These are phyloP conservation scores for Cryomyces minteri DNA, from an alignment of 495 filamentous ascomycete species.

Conservation along the genomic window DNA sequence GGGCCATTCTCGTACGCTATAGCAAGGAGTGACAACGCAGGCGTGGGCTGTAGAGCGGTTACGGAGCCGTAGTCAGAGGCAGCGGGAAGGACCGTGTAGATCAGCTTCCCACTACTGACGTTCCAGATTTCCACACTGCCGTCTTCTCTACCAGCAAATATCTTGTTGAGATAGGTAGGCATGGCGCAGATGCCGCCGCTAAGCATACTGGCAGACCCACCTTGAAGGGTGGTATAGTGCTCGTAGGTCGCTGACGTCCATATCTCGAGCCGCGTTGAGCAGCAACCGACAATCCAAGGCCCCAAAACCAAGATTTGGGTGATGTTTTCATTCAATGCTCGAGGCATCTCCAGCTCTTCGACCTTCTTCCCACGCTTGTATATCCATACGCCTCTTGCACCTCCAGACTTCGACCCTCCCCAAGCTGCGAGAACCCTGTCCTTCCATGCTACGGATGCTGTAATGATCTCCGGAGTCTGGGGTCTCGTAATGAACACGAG, in stretches of 20 bases:
- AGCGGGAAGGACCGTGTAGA: slow-evolving; percentile 67
- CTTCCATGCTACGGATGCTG: slow-evolving; percentile 74
- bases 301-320: slow-evolving; percentile 68
- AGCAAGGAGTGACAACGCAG: slow-evolving; percentile 70
- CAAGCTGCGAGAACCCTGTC: slow-evolving; percentile 76
- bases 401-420: slow-evolving; percentile 34
- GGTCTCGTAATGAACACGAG: slow-evolving; percentile 84
- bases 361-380: slow-evolving; percentile 87
- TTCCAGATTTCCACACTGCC: slow-evolving; percentile 98
- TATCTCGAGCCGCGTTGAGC: slow-evolving; percentile 56
- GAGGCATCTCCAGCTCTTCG: slow-evolving; percentile 48
- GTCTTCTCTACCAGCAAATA: slow-evolving; percentile 70
- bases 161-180: slow-evolving; percentile 90
- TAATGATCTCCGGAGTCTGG: slow-evolving; percentile 69
- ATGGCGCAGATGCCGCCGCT: slow-evolving; percentile 60
- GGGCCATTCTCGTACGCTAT: slow-evolving; percentile 68
- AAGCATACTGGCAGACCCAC: slow-evolving; percentile 29
- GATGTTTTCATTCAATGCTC: slow-evolving; percentile 44
- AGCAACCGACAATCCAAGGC: slow-evolving; percentile 76
- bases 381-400: slow-evolving; percentile 62
- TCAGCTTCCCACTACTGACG: slow-evolving; percentile 67
- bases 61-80: slow-evolving; percentile 49
- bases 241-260: slow-evolving; percentile 77
- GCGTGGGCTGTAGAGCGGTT: slow-evolving; percentile 64
- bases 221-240: slow-evolving; percentile 67